These are phyloP conservation scores for Amborella trichopoda DNA, from an alignment of 164 flowering plant genomes.

Conservation along the genomic window DNA sequence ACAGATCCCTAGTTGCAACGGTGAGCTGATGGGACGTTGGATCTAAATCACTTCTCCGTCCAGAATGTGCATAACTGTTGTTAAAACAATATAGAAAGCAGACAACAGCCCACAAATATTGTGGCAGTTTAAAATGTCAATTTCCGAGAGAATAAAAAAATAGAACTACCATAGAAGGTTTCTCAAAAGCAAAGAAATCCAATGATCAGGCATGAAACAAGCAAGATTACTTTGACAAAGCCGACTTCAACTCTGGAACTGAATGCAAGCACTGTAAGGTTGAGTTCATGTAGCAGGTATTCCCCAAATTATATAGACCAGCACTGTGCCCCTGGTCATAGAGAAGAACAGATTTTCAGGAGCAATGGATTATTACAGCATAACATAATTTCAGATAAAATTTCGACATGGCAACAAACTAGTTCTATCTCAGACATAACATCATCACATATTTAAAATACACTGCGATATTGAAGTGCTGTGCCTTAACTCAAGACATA, in stretches of 20 bases:
- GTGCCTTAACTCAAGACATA: too few species aligned
- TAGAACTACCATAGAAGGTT: too few species aligned
- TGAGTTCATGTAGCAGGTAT: constrained; percentile 99
- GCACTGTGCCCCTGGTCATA: constrained; percentile 78
- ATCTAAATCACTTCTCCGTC: constrained; percentile 66
- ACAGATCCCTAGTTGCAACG: constrained; percentile 77
- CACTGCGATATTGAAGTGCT: too few species aligned
- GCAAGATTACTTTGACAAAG: constrained; percentile 65
- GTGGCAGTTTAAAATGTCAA: not conserved
- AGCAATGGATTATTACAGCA: too few species aligned
- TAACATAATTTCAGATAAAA: too few species aligned
- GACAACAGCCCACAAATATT: not conserved
- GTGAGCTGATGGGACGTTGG: constrained; percentile 83
- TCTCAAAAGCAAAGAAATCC: too few species aligned
- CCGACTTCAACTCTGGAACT: constrained; percentile 94
- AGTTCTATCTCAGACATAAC: too few species aligned
- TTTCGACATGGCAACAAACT: too few species aligned
- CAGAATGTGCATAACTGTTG: constrained; percentile 55
- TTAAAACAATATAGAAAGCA: constrained; percentile 1
- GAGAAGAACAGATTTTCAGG: too few species aligned
- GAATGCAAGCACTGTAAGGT: constrained; percentile 92
- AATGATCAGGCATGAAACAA: too few species aligned
- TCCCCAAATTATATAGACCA: constrained; percentile 80
- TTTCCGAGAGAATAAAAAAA: not conserved
- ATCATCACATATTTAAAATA: too few species aligned